Evolutionary conservation across 2,329 filamentous ascomycete genomes (phyloP).

Genomic region (Aspergillus udagawae): DNA sequence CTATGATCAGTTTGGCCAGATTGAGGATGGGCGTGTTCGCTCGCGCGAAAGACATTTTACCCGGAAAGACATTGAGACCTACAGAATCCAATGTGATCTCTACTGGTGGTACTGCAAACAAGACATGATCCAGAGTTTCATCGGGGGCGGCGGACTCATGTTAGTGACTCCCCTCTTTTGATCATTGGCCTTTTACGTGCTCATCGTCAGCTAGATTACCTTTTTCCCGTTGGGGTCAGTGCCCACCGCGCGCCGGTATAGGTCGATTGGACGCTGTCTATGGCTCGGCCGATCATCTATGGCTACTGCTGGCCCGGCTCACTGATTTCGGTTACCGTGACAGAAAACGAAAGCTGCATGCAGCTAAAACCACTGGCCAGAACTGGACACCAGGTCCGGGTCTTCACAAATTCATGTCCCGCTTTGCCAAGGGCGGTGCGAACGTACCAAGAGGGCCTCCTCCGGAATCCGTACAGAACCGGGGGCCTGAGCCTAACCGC

Average conservation of each 20-base stretch:
- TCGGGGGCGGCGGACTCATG: constrained; percentile 82
- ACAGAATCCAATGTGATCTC: constrained; percentile 76
- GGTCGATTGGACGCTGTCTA: constrained; percentile 75
- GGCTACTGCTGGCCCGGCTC: constrained; percentile 75
- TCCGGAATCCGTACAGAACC: constrained; percentile 7
- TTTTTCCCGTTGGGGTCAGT: constrained; percentile 77
- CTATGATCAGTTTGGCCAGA: constrained; percentile 55
- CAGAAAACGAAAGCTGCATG: constrained; percentile 69
- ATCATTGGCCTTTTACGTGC: constrained; percentile 6
- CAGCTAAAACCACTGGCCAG: constrained; percentile 56
- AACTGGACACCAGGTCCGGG: constrained; percentile 53
- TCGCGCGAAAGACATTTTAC: constrained; percentile 35
- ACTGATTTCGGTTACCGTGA: constrained; percentile 76
- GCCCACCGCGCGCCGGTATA: constrained; percentile 76
- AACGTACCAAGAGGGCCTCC: constrained; percentile 10
- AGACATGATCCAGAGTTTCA: constrained; percentile 83
- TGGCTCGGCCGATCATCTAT: constrained; percentile 82
- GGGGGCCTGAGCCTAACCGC: constrained; percentile 11
- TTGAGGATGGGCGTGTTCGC: constrained; percentile 32
- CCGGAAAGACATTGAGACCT: constrained; percentile 67
- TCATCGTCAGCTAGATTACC: constrained; percentile 59
- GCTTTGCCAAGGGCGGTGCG: constrained; percentile 19
- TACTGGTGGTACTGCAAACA: constrained; percentile 98
- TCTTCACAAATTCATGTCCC: constrained; percentile 40
- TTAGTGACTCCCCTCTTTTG: constrained; percentile 48